Conservation (phyloP, 495 filamentous ascomycete genomes). For the Hypomontagnella monticulosa region DNA sequence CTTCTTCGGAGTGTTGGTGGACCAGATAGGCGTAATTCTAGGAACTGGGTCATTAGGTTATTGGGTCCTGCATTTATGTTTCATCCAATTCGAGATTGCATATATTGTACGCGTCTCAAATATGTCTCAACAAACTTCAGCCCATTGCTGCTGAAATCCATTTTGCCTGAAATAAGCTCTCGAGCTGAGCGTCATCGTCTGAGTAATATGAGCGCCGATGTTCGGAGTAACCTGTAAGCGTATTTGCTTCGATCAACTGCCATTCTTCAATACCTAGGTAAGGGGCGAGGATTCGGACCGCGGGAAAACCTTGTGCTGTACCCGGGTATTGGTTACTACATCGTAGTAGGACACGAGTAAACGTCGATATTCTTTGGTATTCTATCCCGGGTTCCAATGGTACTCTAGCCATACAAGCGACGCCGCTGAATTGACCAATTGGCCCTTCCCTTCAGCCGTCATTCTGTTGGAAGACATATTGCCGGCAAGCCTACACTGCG, state of each 20-base stretch:
- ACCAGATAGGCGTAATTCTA: conserved; percentile 10
- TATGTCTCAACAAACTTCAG: conserved; percentile 20
- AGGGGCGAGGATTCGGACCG: conserved; percentile 28
- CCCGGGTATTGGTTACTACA: conserved; percentile 21
- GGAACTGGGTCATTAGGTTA: conserved; percentile 17
- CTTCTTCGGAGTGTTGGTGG: conserved; percentile 2
- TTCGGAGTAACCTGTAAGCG: conserved; percentile 26
- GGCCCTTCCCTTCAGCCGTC: conserved; percentile 29
- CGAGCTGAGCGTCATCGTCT: conserved; percentile 20
- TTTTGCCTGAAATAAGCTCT: conserved; percentile 28
- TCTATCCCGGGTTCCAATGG: conserved; percentile 23
- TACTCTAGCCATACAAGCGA: conserved; percentile 14
- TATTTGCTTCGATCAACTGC: conserved; percentile 21
- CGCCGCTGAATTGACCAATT: not conserved
- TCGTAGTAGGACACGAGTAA: conserved; percentile 18
- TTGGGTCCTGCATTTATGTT: conserved; percentile 28
- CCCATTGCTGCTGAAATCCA: conserved; percentile 3
- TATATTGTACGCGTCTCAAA: conserved; percentile 14
- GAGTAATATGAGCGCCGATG: conserved; percentile 29
- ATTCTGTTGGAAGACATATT: conserved; percentile 55
- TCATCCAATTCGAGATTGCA: conserved; percentile 27
- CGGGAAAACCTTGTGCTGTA: conserved; percentile 18
- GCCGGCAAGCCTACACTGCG: conserved; percentile 55
- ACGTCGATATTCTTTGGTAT: conserved; percentile 8
- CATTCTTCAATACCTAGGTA: conserved; percentile 17